phyloP scores from a whole-genome alignment of 192 early-diverging fungal species.

The Backusella mclennaniae region DNA sequence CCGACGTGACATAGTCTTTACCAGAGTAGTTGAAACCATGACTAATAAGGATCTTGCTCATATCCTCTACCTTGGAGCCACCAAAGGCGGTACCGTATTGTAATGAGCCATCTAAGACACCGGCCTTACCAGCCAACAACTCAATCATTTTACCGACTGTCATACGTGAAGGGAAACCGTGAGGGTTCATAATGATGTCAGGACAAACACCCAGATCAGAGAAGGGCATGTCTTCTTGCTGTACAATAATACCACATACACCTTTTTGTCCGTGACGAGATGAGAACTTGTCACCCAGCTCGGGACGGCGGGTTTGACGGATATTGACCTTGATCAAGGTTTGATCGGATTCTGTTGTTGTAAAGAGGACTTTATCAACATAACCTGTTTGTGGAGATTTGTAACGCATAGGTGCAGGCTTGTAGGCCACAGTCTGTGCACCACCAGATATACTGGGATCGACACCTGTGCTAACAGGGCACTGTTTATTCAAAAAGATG shows the following conservation, averaged over 20 bases:
- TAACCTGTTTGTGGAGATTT: slow-evolving; percentile 90
- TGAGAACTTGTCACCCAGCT: slow-evolving; percentile 98
- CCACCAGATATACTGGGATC: slow-evolving; percentile 51
- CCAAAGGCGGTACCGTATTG: slow-evolving; percentile 98
- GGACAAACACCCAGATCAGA: slow-evolving; percentile 86
- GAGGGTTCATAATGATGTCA: slow-evolving; percentile 99
- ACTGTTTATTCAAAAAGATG: slow-evolving; percentile 85
- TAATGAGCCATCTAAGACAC: slow-evolving; percentile 84
- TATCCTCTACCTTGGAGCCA: slow-evolving; percentile 93
- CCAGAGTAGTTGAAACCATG: slow-evolving; percentile 95
- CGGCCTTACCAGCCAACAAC: slow-evolving; percentile 93
- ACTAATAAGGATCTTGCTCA: slow-evolving; percentile 89
- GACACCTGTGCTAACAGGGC: slow-evolving; percentile 70
- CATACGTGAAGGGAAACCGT: slow-evolving; percentile 98
- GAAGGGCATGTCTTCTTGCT: slow-evolving; percentile 98
- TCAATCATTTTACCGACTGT: slow-evolving; percentile 99
- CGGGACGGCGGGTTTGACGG: slow-evolving; percentile 91
- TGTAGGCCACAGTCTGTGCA: slow-evolving; percentile 61
- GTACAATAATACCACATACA: slow-evolving; percentile 94
- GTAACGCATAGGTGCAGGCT: slow-evolving; percentile 74
- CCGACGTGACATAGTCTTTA: slow-evolving; percentile 95
- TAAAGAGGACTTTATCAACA: slow-evolving; percentile 89
- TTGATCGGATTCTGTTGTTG: slow-evolving; percentile 92
- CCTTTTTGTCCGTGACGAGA: slow-evolving; percentile 98
- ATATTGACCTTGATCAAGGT: slow-evolving; percentile 87